Evolutionary conservation across 2,329 filamentous ascomycete species (phyloP).

Genomic region (Zymoseptoria brevis): DNA sequence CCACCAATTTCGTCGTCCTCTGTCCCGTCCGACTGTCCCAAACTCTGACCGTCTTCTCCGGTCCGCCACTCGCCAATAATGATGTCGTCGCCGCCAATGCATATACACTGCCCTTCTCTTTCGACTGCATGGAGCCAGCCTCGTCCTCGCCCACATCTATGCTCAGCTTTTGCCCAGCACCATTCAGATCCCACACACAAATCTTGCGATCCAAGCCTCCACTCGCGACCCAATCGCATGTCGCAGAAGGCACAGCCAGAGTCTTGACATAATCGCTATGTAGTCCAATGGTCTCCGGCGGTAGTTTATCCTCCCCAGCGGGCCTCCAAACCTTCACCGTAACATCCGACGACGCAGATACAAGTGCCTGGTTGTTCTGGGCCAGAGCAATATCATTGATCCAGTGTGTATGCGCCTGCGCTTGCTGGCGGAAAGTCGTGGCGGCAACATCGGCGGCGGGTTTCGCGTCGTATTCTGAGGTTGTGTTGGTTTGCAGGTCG

Average conservation of each 20-base stretch:
- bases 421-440: conserved; percentile 53
- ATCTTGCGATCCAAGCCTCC: conserved; percentile 90
- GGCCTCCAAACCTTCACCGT: conserved; percentile 91
- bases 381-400: conserved; percentile 85
- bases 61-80: conserved; percentile 84
- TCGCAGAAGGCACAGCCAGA: conserved; percentile 65
- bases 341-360: conserved; percentile 88
- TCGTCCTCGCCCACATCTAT: conserved; percentile 82
- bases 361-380: conserved; percentile 67
- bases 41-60: conserved; percentile 83
- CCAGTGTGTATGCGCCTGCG: conserved; percentile 88
- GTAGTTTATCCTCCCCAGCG: conserved; percentile 51
- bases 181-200: conserved; percentile 85
- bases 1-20: conserved; percentile 90
- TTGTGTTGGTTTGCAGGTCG: conserved; percentile 45
- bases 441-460: conserved; percentile 28
- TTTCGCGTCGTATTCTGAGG: conserved; percentile 29
- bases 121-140: conserved; percentile 55
- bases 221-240: conserved; percentile 81
- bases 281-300: conserved; percentile 74
- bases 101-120: conserved; percentile 91
- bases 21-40: conserved; percentile 88
- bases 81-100: conserved; percentile 72
- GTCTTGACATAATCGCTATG: conserved; percentile 97
- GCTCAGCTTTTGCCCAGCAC: conserved; percentile 74